Evolutionary conservation across 2,329 filamentous ascomycete species (phyloP).

Genomic region (Colletotrichum sp.): DNA sequence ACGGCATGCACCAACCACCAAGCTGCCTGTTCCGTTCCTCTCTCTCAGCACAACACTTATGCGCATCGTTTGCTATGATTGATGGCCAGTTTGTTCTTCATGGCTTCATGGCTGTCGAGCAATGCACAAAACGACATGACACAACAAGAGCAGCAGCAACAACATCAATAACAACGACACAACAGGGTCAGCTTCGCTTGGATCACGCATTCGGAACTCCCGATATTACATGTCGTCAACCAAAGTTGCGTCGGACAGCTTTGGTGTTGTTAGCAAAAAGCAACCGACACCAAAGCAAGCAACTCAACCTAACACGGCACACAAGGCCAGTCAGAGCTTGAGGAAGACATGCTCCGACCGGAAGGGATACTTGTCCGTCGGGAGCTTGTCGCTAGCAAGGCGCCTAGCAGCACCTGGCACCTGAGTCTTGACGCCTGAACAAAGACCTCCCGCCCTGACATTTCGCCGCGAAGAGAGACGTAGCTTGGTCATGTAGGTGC

Average conservation of each 20-base stretch:
- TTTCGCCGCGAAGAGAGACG: slow-evolving; percentile 1
- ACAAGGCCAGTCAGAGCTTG: background rate
- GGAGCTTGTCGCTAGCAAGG: background rate
- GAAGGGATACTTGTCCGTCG: background rate
- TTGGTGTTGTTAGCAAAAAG: background rate
- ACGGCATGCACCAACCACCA: background rate
- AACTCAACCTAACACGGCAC: background rate
- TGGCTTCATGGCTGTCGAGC: background rate
- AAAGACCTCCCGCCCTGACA: slow-evolving; percentile 17
- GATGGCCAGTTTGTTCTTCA: background rate
- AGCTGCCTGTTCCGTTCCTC: background rate
- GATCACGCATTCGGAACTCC: background rate
- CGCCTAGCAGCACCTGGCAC: background rate
- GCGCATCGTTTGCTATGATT: background rate
- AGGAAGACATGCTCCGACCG: background rate
- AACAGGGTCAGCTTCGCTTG: background rate
- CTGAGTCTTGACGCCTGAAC: background rate
- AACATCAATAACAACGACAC: background rate
- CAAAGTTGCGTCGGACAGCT: background rate
- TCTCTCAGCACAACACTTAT: background rate
- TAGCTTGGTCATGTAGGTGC: slow-evolving; percentile 9
- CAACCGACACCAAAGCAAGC: background rate
- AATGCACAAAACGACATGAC: background rate
- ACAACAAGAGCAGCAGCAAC: background rate
- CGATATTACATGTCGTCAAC: background rate